Evolutionary conservation across 2,329 filamentous ascomycete genomes (phyloP), one percentile per base, ranked within the genome.

Genomic region (Diaporthe ampelina): DNA sequence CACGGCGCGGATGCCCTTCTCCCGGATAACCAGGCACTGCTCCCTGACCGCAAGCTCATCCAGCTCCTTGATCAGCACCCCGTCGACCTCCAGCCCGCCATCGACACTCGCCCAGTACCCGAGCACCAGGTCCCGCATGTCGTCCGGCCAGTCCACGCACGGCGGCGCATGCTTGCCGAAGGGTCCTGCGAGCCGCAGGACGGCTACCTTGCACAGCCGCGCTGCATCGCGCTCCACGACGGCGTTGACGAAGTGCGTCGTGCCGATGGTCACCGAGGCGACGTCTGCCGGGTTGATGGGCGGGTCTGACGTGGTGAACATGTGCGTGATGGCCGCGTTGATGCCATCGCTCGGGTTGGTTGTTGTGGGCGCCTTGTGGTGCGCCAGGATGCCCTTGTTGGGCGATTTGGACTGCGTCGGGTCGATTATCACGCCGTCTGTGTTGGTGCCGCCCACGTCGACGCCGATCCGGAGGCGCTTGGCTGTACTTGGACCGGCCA

Each of bases 211-310:
- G 19, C 85, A 84, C 3, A 91, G 80, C 2, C 87, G 84, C 1
- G 83, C 78, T 10, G 82, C 82, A 75, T 91, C 88, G 57, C 86
- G 82, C 78, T 91, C 88, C 0, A 91, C 83, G 3, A 91, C 87
- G 11, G 89, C 89, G 75, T 91, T 91, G 77, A 91, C 84, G 77
- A 91, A 91, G 74, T 91, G 88, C 0, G 89, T 91, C 1, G 87
- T 89, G 70, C 88, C 88, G 75, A 90, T 88, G 3, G 87, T 88
- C 19, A 89, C 84, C 74, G 85, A 86, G 19, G 85, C 84, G 24
- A 90, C 82, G 8, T 84, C 79, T 0, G 79, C 77, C 0, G 84
- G 82, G 54, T 78, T 74, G 45, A 85, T 79, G 58, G 63, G 71
- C 40, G 65, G 57, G 8, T 75, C 70, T 19, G 82, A 79, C 0